Evolutionary conservation across 108 stramenopile species (phyloP).

Genomic region (Skeletonema grethae): DNA sequence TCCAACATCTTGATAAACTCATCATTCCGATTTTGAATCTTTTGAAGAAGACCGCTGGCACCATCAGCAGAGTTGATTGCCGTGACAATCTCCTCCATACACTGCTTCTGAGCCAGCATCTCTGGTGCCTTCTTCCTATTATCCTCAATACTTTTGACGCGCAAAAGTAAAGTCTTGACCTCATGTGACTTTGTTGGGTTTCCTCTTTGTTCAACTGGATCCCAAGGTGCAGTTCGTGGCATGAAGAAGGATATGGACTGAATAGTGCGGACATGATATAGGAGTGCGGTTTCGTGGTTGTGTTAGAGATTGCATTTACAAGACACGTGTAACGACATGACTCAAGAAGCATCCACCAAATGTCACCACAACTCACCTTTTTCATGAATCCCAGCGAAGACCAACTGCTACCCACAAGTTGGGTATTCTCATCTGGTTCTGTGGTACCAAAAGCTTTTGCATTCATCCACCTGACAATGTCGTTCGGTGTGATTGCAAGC

Average conservation of each 20-base stretch:
- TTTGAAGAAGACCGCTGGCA: conserved; percentile 12
- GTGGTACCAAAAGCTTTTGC: conserved; percentile 5
- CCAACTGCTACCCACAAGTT: neutral
- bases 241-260: conserved; percentile 8
- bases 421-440: conserved; percentile 1
- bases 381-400: conserved; percentile 10
- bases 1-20: conserved; percentile 23
- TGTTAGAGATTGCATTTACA: neutral
- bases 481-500: neutral
- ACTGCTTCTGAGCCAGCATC: neutral
- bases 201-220: conserved; percentile 5
- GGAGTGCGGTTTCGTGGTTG: neutral
- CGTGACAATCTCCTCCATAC: neutral
- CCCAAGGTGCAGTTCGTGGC: conserved; percentile 9
- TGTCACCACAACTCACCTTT: neutral
- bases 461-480: conserved; percentile 10
- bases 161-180: neutral
- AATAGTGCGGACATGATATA: too few relatives aligned
- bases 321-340: neutral
- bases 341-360: neutral
- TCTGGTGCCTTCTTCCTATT: neutral
- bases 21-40: conserved; percentile 23
- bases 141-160: neutral
- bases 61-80: conserved; percentile 5
- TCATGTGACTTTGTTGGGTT: conserved; percentile 15